Base-by-base conservation (phyloP, 2,329 filamentous ascomycete species). In the Fusarium miscanthi region DNA sequence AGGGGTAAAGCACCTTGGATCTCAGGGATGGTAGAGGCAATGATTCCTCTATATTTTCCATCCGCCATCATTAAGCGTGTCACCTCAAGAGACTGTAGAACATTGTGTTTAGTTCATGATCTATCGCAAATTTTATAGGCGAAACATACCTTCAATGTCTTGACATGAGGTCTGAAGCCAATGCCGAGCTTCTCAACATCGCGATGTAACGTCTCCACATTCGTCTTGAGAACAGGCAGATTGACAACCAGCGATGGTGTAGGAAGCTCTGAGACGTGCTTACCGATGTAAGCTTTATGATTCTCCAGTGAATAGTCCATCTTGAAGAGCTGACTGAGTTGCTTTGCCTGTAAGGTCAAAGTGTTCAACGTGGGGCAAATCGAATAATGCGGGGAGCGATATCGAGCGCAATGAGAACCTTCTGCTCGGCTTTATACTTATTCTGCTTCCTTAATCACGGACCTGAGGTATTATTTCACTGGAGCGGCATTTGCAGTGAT, bases 91-190 rank as follows among this genome's bases (percentile, higher is more conserved):
- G 79, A 82, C 80, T 85, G 12, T 6, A 31, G 7, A n/a, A 31
- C 16, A 9, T n/a, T 30, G 14, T 51, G 35, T 21, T 21, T 16
- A 40, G 41, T 12, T 17, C 12, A 21, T 23, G 1, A 17, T 8
- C 21, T 21, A 16, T 4, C 2, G 8, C 27, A 3, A 5, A 13
- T 21, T 6, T 4, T 6, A 17, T 21, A n/a, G 6, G 17, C 13
- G 7, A 2, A 23, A 40, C 38, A 5, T 42, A 82, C 83, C 78
- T 85, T 85, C 30, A 85, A 77, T 1, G 83, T 85, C 70, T 85
- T 85, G n/a, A 85, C 80, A 69, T 85, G 83, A 23, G 83, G 82
- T 25, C 83, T 74, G 31, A 85, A 84, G 7, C 72, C 65, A 33
- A 85, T 80, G 0, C 80, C 80, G 0, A 83, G 67, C 23, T 75